Percentiles rank a stretch among this genome's conserved stretches.
These are phyloP conservation scores for Cudoniella acicularis DNA, from an alignment of 495 filamentous ascomycete species.

Conservation along the genomic window DNA sequence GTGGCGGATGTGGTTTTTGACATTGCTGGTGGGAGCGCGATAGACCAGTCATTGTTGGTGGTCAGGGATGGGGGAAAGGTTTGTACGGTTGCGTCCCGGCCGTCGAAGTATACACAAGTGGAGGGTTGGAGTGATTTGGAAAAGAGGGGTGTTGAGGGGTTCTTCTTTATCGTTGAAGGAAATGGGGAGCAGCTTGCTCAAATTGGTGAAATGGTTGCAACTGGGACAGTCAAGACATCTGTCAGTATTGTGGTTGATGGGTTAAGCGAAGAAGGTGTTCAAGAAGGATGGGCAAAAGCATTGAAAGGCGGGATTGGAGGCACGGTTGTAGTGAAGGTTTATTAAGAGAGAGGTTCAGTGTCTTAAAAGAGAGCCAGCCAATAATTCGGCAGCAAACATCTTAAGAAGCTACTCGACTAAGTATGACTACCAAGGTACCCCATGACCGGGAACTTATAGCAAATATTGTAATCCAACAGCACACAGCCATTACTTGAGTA, in stretches of 20 bases:
- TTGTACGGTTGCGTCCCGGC: slow-evolving; percentile 7
- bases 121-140: slow-evolving; percentile 12
- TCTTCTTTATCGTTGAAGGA: slow-evolving; percentile 14
- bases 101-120: slow-evolving; percentile 2
- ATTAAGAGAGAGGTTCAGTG: too few relatives aligned
- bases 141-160: slow-evolving; percentile 1
- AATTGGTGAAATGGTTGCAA: neutral
- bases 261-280: slow-evolving; percentile 9
- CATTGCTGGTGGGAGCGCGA: slow-evolving; percentile 4
- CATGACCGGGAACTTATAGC: too few relatives aligned
- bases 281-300: slow-evolving; percentile 4
- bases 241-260: slow-evolving; percentile 11
- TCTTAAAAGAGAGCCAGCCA: too few relatives aligned
- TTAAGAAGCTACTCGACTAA: too few relatives aligned
- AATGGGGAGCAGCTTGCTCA: slow-evolving; percentile 6
- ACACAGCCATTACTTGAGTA: too few relatives aligned
- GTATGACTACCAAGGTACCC: too few relatives aligned
- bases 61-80: slow-evolving; percentile 9
- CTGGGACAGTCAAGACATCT: slow-evolving; percentile 1
- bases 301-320: slow-evolving; percentile 11
- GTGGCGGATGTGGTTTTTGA: slow-evolving; percentile 12
- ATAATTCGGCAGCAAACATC: too few relatives aligned
- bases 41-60: neutral
- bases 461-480: too few relatives aligned
- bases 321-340: slow-evolving; percentile 12